A percentile compares a stretch with the other conserved stretches of the same genome.
Conservation (phyloP, 2,329 filamentous ascomycete species). For the Penicillium capsulatum region DNA sequence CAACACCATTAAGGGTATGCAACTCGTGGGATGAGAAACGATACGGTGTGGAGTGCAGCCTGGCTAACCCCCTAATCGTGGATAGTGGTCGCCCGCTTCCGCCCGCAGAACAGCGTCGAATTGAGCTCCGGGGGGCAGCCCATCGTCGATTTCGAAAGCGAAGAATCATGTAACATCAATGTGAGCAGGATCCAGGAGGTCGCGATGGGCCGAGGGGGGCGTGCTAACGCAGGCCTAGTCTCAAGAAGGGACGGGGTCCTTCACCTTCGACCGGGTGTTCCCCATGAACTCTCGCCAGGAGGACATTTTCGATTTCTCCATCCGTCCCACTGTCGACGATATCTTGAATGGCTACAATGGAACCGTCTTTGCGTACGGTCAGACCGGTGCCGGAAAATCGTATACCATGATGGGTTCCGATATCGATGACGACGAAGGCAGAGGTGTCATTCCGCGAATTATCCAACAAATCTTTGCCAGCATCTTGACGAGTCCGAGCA, state of each 20-base stretch:
- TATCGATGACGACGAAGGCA: constrained; percentile 81
- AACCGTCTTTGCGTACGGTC: constrained; percentile 96
- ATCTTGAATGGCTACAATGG: constrained; percentile 99
- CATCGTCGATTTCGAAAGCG: constrained; percentile 81
- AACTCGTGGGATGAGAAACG: constrained; percentile 2
- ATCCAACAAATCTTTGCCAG: constrained; percentile 96
- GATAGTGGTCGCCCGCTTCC: constrained; percentile 91
- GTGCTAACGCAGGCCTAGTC: constrained; percentile 55
- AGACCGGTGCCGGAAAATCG: constrained; percentile 97
- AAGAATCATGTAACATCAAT: constrained; percentile 82
- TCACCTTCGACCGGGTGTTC: constrained; percentile 98
- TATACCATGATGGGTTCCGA: constrained; percentile 98
- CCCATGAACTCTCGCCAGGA: constrained; percentile 85
- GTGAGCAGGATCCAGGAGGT: constrained; percentile 51
- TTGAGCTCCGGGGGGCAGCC: constrained; percentile 83
- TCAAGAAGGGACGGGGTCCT: constrained; percentile 74
- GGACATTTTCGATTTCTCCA: constrained; percentile 98
- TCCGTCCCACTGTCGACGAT: constrained; percentile 91
- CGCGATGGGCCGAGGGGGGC: constrained; percentile 11
- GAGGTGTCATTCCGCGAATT: constrained; percentile 94
- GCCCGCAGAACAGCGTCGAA: constrained; percentile 94
- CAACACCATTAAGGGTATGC: constrained; percentile 54
- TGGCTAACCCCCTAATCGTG: constrained; percentile 40
- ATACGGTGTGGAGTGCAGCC: constrained; percentile 1
- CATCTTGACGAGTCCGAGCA: constrained; percentile 84